Evolutionary conservation across 2,329 filamentous ascomycete species (phyloP).

Genomic region (Arthrobotrys iridis): DNA sequence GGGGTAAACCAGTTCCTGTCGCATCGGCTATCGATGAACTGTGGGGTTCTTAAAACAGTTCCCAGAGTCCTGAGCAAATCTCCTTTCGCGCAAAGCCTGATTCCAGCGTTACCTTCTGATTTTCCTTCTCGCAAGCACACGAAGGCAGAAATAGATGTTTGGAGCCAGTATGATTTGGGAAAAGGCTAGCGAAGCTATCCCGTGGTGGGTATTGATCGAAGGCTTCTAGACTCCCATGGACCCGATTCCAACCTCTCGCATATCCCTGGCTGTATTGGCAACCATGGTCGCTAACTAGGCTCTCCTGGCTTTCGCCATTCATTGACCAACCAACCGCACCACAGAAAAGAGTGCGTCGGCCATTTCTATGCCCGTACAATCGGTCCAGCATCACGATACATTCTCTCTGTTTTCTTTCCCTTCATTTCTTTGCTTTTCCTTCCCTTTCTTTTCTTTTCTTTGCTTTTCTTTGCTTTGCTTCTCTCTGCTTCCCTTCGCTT

Average conservation of each 20-base stretch:
- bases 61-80: constrained; percentile 51
- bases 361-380: constrained; percentile 47
- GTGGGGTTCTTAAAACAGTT: constrained; percentile 50
- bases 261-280: constrained; percentile 46
- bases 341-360: constrained; percentile 33
- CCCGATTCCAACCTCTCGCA: constrained; percentile 41
- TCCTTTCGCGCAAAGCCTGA: constrained; percentile 30
- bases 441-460: not conserved
- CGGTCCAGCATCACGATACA: constrained; percentile 52
- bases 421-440: constrained; percentile 2
- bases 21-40: constrained; percentile 48
- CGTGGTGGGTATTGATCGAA: constrained; percentile 54
- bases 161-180: constrained; percentile 53
- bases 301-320: constrained; percentile 47
- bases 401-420: constrained; percentile 28
- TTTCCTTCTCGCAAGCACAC: constrained; percentile 41
- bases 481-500: not conserved
- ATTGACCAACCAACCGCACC: constrained; percentile 48
- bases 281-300: constrained; percentile 53
- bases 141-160: constrained; percentile 54
- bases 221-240: constrained; percentile 53
- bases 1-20: constrained; percentile 47
- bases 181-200: constrained; percentile 55
- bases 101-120: constrained; percentile 36
- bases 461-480: constrained; percentile 19